Evolutionary conservation across 768 basidiomycete species (phyloP), one percentile per base, ranked within the genome.

Genomic region (Lentinula edodes): DNA sequence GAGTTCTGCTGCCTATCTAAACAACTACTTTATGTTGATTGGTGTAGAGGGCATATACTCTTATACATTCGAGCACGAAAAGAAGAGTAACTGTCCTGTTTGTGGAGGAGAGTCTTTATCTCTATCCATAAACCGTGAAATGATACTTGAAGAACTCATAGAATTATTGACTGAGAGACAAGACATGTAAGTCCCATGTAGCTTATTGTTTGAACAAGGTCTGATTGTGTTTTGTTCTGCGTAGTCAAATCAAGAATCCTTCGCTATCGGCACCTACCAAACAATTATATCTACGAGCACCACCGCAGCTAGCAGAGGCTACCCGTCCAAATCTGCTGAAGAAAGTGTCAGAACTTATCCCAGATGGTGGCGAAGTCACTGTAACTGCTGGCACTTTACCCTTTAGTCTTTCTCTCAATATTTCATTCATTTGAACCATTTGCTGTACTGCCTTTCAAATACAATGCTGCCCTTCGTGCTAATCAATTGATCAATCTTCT

Each of bases 11-110:
- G 93, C 95, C 5, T 96, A 88, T 71, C 80, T 99, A 59, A 91
- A 96, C 75, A 98, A 98, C 72, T 99, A 98, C 72, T 97, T 98
- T 75, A 94, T 98, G 95, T 83, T 98, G 61, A 94, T 95, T 63
- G 97, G 97, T 38, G 98, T 94, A 8, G 95, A 98, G 57, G 90
- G 93, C 23, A 85, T 98, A 9, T 99, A 99, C 75, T 95, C 96
- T 2, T 95, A 91, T 75, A 98, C 97, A 0, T 99, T 98, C 70
- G 88, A 97, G 75, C 91, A 96, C 69, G 93, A 98, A 76, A 88
- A 86, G 69, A 89, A 94, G 41, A 82, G 83, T 1, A 93, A 98
- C 69, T 99, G 97, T 72, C 97, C 97, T 3, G 97, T 98, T 6
- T 99, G 97, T 67, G 97, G 97, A 5, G 95, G 95, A 38, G 91